Conservation (phyloP, 352 stramenopile species). For the Elongisporangium undulatum region DNA sequence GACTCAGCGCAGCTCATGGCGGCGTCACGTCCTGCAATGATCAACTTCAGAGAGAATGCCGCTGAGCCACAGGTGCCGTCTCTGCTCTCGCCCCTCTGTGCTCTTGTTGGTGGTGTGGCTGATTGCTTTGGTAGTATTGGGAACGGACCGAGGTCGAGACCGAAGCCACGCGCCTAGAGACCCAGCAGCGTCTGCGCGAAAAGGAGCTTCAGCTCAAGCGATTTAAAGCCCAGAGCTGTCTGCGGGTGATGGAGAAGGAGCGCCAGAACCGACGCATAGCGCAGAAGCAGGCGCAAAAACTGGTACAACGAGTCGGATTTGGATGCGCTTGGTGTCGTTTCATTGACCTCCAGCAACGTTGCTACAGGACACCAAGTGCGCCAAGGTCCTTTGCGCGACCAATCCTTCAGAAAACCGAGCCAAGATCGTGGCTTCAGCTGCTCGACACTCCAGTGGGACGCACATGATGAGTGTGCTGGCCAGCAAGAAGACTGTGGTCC, state of each 20-base stretch:
- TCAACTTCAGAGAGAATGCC: background rate
- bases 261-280: slow-evolving; percentile 26
- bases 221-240: slow-evolving; percentile 62
- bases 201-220: slow-evolving; percentile 41
- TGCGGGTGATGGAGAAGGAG: slow-evolving; percentile 42
- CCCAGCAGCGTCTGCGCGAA: slow-evolving; percentile 19
- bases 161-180: slow-evolving; percentile 27
- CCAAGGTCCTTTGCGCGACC: slow-evolving; percentile 23
- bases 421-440: background rate
- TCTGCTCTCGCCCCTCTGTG: background rate
- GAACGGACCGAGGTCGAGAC: slow-evolving; percentile 19
- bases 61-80: background rate
- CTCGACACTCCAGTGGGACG: slow-evolving; percentile 6
- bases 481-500: slow-evolving; percentile 11
- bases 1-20: background rate
- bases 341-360: background rate
- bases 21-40: background rate
- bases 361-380: slow-evolving; percentile 30
- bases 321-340: background rate
- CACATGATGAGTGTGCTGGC: slow-evolving; percentile 14
- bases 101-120: background rate
- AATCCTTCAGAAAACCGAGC: slow-evolving; percentile 2
- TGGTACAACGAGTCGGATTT: slow-evolving; percentile 6
- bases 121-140: background rate
- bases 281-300: slow-evolving; percentile 6